A percentile compares a stretch with the other conserved stretches of the same genome.
Conservation (phyloP, 495 filamentous ascomycete species). For the Aspergillus nidulans region DNA sequence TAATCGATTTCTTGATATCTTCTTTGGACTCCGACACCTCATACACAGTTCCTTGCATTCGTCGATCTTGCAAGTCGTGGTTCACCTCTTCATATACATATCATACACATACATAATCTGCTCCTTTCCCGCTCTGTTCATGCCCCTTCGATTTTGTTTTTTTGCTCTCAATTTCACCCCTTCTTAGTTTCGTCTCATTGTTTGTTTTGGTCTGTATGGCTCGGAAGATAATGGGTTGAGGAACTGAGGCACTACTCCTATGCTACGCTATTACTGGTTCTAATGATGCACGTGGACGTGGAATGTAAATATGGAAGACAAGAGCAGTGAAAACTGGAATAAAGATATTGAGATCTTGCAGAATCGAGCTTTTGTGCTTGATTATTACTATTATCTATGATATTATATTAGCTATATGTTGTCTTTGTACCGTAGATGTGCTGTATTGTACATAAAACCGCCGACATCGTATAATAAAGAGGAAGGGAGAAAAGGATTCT, state of each 20-base stretch:
- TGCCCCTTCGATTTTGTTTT: conserved; percentile 8
- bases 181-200: neutral
- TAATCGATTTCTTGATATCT: conserved; percentile 12
- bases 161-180: conserved; percentile 4
- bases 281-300: conserved; percentile 31
- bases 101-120: conserved; percentile 3
- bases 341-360: neutral
- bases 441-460: neutral
- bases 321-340: conserved; percentile 6
- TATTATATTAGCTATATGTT: neutral
- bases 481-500: neutral
- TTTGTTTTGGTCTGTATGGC: neutral
- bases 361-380: neutral
- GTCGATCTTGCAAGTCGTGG: conserved; percentile 2
- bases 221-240: conserved; percentile 8
- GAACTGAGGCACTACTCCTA: conserved; percentile 4
- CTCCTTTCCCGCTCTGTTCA: conserved; percentile 5
- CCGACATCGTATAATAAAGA: neutral
- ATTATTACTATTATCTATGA: conserved; percentile 2
- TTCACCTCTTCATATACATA: neutral
- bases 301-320: conserved; percentile 36
- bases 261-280: conserved; percentile 1
- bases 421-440: neutral
- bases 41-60: conserved; percentile 2
- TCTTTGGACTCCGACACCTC: conserved; percentile 1